Percentiles rank a stretch among this genome's conserved stretches.
These are phyloP conservation scores for Dendryphion nanum DNA, from an alignment of 2,329 filamentous ascomycete genomes.

Conservation along the genomic window DNA sequence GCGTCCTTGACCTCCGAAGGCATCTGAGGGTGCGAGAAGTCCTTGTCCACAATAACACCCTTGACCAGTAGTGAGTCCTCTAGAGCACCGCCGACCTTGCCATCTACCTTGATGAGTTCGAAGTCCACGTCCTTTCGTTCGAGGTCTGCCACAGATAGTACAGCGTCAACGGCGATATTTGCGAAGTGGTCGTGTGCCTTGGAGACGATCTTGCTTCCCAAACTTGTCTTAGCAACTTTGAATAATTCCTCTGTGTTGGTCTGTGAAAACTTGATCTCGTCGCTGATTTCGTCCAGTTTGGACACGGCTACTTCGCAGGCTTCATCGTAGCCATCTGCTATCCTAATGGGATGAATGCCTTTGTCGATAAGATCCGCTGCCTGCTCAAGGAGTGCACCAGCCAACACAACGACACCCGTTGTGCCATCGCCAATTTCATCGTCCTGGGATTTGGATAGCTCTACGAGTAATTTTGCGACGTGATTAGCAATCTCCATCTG, in stretches of 20 bases:
- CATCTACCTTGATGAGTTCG: constrained; percentile 98
- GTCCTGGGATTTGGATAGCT: constrained; percentile 97
- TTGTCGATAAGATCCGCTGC: constrained; percentile 98
- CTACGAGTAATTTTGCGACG: constrained; percentile 93
- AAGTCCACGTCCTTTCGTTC: constrained; percentile 98
- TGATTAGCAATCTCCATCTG: constrained; percentile 99
- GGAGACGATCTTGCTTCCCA: constrained; percentile 98
- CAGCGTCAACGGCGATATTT: constrained; percentile 94
- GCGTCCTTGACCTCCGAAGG: constrained; percentile 91
- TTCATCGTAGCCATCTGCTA: constrained; percentile 96
- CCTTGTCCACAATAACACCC: constrained; percentile 98
- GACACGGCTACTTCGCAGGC: constrained; percentile 95
- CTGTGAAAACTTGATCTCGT: constrained; percentile 81
- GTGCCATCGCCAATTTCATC: constrained; percentile 99
- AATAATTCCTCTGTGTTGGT: constrained; percentile 81
- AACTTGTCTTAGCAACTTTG: constrained; percentile 91
- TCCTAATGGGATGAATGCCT: constrained; percentile 97
- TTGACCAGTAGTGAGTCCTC: constrained; percentile 95
- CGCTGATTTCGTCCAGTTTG: constrained; percentile 89
- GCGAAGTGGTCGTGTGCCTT: constrained; percentile 98
- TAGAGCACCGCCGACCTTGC: constrained; percentile 90
- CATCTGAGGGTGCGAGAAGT: constrained; percentile 99
- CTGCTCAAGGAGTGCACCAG: constrained; percentile 91
- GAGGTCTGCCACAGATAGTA: constrained; percentile 92
- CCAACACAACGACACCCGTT: constrained; percentile 94